These are phyloP conservation scores for Ganoderma leucocontextum DNA, from an alignment of 1,284 basidiomycete genomes.

Conservation along the genomic window DNA sequence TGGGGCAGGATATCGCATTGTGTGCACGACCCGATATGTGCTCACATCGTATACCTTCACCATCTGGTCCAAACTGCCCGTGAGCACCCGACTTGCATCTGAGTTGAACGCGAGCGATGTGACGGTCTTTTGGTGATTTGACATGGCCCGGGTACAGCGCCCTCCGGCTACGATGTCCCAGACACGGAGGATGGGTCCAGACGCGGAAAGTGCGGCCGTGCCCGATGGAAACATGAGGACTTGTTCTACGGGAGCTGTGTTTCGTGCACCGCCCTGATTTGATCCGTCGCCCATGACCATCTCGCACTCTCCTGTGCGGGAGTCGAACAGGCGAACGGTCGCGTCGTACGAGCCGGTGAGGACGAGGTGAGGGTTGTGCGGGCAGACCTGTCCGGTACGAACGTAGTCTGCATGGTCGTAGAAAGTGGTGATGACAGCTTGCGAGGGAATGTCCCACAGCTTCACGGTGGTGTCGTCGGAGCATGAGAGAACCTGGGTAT, in stretches of 20 bases:
- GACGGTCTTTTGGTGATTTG: conserved; percentile 98
- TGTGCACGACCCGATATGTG: conserved; percentile 95
- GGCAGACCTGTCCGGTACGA: conserved; percentile 88
- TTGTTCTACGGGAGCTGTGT: conserved; percentile 86
- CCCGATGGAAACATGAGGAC: conserved; percentile 94
- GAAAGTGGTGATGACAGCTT: conserved; percentile 83
- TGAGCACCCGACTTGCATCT: conserved; percentile 81
- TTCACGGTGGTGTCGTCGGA: conserved; percentile 96
- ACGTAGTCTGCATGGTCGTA: conserved; percentile 94
- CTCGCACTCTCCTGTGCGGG: conserved; percentile 81
- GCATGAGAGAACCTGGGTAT: conserved; percentile 90
- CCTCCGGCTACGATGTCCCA: conserved; percentile 98
- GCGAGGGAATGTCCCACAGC: conserved; percentile 96
- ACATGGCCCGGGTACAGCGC: conserved; percentile 86
- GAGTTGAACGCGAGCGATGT: conserved; percentile 88
- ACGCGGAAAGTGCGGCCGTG: conserved; percentile 85
- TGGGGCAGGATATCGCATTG: conserved; percentile 97
- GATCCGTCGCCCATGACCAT: conserved; percentile 78
- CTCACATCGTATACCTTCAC: conserved; percentile 98
- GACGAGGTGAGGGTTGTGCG: conserved; percentile 85
- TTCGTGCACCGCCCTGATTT: conserved; percentile 47
- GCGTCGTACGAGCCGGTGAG: conserved; percentile 96
- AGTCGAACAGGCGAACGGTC: conserved; percentile 90
- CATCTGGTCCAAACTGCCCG: conserved; percentile 94
- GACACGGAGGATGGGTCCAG: conserved; percentile 92